Conservation (phyloP, 2,329 filamentous ascomycete species). For the Apiospora aurea region DNA sequence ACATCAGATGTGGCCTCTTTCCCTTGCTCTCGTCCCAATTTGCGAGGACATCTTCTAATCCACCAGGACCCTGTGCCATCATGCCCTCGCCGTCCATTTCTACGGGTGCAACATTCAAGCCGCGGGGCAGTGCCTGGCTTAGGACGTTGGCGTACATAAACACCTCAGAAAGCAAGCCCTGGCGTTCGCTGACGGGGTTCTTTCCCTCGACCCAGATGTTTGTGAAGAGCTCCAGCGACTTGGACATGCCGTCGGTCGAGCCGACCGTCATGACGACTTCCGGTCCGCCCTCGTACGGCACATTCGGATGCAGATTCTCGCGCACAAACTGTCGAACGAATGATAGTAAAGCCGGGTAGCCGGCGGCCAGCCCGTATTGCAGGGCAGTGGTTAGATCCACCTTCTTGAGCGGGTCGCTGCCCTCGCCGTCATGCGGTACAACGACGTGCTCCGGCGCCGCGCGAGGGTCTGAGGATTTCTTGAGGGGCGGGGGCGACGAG, state of each 20-base stretch:
- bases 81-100: constrained; percentile 83
- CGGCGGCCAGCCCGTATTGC: constrained; percentile 85
- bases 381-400: constrained; percentile 84
- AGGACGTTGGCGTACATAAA: constrained; percentile 84
- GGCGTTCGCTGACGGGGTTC: constrained; percentile 72
- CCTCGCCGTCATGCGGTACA: constrained; percentile 64
- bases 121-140: constrained; percentile 69
- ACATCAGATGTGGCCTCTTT: constrained; percentile 81
- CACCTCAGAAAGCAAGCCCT: constrained; percentile 80
- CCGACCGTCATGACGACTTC: constrained; percentile 83
- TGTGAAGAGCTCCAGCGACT: constrained; percentile 77
- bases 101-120: constrained; percentile 76
- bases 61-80: constrained; percentile 74
- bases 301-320: constrained; percentile 79
- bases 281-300: constrained; percentile 78
- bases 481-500: constrained; percentile 28
- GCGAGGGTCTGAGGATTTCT: constrained; percentile 35
- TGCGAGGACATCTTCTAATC: constrained; percentile 77
- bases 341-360: constrained; percentile 78
- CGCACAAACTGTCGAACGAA: constrained; percentile 82
- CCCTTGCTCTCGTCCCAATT: constrained; percentile 83
- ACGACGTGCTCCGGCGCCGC: constrained; percentile 61
- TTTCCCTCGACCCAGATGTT: constrained; percentile 76
- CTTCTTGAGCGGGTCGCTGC: constrained; percentile 67
- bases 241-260: constrained; percentile 84